Conservation (phyloP, 73 alveolate species). For the Effrenium voratum region DNA sequence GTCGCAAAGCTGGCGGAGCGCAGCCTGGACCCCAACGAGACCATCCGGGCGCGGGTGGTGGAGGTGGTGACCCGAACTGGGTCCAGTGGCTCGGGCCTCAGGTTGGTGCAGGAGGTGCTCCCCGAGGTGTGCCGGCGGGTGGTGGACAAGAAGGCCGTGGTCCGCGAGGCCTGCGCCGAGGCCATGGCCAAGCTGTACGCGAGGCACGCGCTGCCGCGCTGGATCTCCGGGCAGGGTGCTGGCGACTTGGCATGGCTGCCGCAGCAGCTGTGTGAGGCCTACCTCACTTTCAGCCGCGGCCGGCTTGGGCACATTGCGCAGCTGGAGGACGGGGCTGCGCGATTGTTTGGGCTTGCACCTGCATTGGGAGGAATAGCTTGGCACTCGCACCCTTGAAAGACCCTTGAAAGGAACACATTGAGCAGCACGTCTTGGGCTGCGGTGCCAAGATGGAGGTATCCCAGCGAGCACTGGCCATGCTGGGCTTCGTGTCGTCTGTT, state of each 20-base stretch:
- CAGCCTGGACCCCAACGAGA: conserved; percentile 14
- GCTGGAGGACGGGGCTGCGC: neutral
- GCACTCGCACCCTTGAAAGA: neutral
- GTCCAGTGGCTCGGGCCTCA: neutral
- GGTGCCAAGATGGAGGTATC: neutral
- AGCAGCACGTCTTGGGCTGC: conserved; percentile 8
- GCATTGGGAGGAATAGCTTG: neutral
- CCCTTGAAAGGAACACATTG: neutral
- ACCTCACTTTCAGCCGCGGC: neutral
- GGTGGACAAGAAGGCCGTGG: neutral
- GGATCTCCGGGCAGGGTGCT: neutral
- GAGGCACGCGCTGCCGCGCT: neutral
- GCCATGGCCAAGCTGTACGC: neutral
- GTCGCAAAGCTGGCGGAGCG: neutral
- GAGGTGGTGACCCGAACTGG: neutral
- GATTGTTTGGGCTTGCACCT: neutral
- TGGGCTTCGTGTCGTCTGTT: neutral
- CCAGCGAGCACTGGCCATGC: neutral
- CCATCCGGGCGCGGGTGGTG: neutral
- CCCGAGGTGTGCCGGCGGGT: neutral
- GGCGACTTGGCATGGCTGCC: neutral
- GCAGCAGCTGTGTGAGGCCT: conserved; percentile 40
- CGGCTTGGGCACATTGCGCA: conserved; percentile 8
- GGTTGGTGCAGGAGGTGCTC: neutral
- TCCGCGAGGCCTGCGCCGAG: conserved; percentile 22